phyloP scores from a whole-genome alignment of 2,329 filamentous ascomycete species.

The Nectriaceae sp. region DNA sequence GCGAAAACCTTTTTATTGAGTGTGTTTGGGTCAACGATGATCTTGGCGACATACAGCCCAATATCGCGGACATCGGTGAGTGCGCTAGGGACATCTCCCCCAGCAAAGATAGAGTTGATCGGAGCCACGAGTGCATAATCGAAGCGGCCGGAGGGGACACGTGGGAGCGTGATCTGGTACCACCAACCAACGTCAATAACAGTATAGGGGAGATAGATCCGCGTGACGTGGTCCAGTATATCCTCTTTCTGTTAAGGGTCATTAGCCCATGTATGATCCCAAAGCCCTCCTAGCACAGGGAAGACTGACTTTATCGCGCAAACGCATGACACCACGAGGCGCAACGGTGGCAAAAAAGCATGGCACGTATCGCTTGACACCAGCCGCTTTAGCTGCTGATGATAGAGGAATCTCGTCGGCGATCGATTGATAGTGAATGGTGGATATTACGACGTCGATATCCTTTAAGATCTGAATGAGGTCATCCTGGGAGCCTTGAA shows the following conservation, averaged over 20 bases:
- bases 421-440: neutral
- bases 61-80: constrained; percentile 53
- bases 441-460: constrained; percentile 6
- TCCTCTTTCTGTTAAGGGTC: constrained; percentile 50
- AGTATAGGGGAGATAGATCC: constrained; percentile 53
- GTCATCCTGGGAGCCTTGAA: neutral
- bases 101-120: constrained; percentile 41
- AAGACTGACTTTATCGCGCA: too few relatives aligned
- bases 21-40: constrained; percentile 53
- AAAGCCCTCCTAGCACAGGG: neutral
- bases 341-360: neutral
- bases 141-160: constrained; percentile 26
- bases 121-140: constrained; percentile 31
- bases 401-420: neutral
- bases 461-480: neutral
- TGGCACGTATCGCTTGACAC: constrained; percentile 9
- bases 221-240: constrained; percentile 50
- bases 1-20: constrained; percentile 53
- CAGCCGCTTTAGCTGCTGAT: constrained; percentile 4
- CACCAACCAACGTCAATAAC: constrained; percentile 61
- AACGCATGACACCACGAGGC: constrained; percentile 1
- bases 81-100: constrained; percentile 44
- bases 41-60: constrained; percentile 50
- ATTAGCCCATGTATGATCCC: neutral
- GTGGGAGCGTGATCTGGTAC: constrained; percentile 47